Base-by-base conservation (phyloP, 257 asterid genomes). In the Nicotiana tomentosiformis region DNA sequence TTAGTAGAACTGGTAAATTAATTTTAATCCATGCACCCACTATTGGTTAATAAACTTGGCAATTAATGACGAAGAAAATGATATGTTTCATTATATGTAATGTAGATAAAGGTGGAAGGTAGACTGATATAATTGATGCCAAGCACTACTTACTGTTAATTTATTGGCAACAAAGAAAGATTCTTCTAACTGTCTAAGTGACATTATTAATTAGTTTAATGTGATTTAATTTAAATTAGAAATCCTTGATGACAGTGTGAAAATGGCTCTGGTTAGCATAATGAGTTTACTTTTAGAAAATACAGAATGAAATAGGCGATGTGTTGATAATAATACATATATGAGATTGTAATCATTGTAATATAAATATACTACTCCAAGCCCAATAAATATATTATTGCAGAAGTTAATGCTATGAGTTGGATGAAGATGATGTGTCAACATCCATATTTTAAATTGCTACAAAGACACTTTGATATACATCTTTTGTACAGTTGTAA, bases 381-480 rank as follows among this genome's bases (percentile, higher is more conserved):
- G n/a, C 60, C 58, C 62, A 62, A 46, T 26, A 43, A 43, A 43
- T 43, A 46, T 49, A 49, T 60, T 74, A 43, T 49, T 49, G 26
- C 49, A 74, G 20, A 74, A 74, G 79, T 49, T 51, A 80, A 16
- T 78, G 39, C 81, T 79, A 70, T 81, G 88, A 86, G 91, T 87
- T 87, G 89, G 89, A 89, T 89, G 82, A 80, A 55, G 91, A 86
- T 89, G 86, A 82, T 86, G 86, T 79, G 88, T 89, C 96, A 83
- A 85, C 91, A 79, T 87, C 92, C 14, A 74, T 49, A 46, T 74
- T 74, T 74, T 49, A 74, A 70, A 70, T 70, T 43, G 51, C 14
- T 74, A 74, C 51, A 43, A 70, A 20, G 61, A 74, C 43, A 72
- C 23, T 74, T 11, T 74, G 62, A 46, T 23, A 26, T 20, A 23